Conservation (phyloP, 495 filamentous ascomycete genomes). For the Talaromyces ruber region DNA sequence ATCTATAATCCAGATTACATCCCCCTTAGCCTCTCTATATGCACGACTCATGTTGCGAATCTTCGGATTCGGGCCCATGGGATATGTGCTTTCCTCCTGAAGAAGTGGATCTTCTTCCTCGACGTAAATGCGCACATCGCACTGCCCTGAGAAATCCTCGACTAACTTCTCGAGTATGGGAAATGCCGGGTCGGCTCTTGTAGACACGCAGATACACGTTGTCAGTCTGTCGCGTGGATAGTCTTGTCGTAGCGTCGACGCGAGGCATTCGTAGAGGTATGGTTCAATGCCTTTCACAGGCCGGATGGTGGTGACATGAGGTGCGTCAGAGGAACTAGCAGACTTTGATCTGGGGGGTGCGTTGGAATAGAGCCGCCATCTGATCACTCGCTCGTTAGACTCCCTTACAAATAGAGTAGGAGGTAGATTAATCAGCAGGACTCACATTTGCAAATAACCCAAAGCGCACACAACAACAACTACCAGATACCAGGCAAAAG, state of each 20-base stretch:
- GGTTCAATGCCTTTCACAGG: conserved; percentile 91
- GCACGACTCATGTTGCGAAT: conserved; percentile 94
- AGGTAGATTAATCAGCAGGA: not conserved
- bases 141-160: conserved; percentile 52
- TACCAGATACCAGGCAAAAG: conserved; percentile 50
- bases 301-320: conserved; percentile 53
- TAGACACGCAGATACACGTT: conserved; percentile 74
- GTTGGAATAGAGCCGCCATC: conserved; percentile 37
- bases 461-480: conserved; percentile 48
- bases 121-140: conserved; percentile 68
- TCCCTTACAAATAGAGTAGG: not conserved
- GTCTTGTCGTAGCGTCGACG: conserved; percentile 76
- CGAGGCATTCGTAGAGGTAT: conserved; percentile 83
- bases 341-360: conserved; percentile 17
- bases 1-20: conserved; percentile 91
- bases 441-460: conserved; percentile 55
- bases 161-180: conserved; percentile 64
- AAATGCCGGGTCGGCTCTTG: conserved; percentile 69
- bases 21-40: conserved; percentile 87
- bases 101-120: conserved; percentile 82
- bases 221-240: conserved; percentile 75
- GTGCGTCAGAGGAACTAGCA: conserved; percentile 5
- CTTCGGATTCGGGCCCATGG: conserved; percentile 92
- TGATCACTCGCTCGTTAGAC: conserved; percentile 13
- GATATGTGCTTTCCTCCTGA: conserved; percentile 39